Base-by-base conservation (phyloP, 208 protist species). In the Leishmania gerbilli region DNA sequence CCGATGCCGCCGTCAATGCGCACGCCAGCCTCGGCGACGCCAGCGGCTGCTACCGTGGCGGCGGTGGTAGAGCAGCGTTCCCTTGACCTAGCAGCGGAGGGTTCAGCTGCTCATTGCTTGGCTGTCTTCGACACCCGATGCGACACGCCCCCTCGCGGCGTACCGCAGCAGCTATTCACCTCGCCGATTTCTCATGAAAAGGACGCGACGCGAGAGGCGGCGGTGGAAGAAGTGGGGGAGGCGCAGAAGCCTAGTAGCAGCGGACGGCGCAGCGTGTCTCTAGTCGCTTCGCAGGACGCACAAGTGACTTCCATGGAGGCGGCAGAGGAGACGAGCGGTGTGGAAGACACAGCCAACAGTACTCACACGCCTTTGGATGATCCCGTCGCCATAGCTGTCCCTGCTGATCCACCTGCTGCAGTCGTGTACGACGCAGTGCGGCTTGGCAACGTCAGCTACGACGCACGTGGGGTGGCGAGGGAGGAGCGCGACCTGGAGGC, bases 151-250 rank as follows among this genome's bases (percentile, higher is more conserved):
- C 77, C 77, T 21, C 72, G 47, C 19, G 65, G 78, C 1, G 82
- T 86, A 17, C 82, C 71, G 55, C 82, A 86, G 82, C 82, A 79
- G 75, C 74, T 86, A n/a, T 86, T 86, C 56, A 65, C 78, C 9
- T 81, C 82, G 13, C 77, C 82, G 5, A 19, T 58, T 0, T 37
- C 67, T 15, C 45, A 64, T 34, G 67, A 64, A 1, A 34, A 24
- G 13, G 72, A 55, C 9, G 58, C 58, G 6, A 55, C 17, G 34
- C 34, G 69, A 56, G 27, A 69, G 74, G 24, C 27, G 49, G 58
- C 53, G 65, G 64, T 5, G 7, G 74, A 62, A 37, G 55, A 77
- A 19, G 37, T 45, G 56, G 53, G 31, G 53, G 24, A 31, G 34
- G 40, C 31, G 13, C 24, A 13, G 9, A 21, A 51, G 37, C 56